Base-by-base conservation (phyloP, 495 filamentous ascomycete genomes). In the Talaromyces ruber region DNA sequence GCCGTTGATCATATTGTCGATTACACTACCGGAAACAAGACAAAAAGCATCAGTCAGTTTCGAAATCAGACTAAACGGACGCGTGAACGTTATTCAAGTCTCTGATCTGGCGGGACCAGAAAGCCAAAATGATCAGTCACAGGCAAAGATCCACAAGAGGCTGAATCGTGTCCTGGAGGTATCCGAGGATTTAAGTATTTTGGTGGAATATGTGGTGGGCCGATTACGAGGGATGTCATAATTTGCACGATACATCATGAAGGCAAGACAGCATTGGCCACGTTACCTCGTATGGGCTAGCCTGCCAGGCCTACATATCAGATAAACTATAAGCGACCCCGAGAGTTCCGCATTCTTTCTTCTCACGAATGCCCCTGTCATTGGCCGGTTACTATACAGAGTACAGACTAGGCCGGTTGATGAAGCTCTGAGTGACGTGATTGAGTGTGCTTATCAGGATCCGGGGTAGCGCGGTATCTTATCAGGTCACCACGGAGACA, bases 51-150 rank as follows among this genome's bases (percentile, higher is more conserved):
- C 76, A 2, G 66, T 80, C 25, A 71, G 72, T 58, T 77, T 92
- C 29, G 84, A 86, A 64, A 79, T 91, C 25, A 81, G 82, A 18
- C 72, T 82, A 43, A 87, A 88, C 64, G 88, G 85, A 1, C 75
- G 74, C 3, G 77, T 91, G 16, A 71, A 76, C 0, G 72, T 80
- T 4, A 67, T 77, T 28, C 72, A 79, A 21, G 68, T 73, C 9
- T 61, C 74, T 18, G 74, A 75, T 9, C 59, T 72, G 45, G 59
- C 63, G 51, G 51, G 26, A 39, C 34, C 14, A 14, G 34, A 39
- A 14, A 28, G 26, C 51, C 21, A 54, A 28, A 26, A 54, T 54
- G 51, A 28, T 5, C 22, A 26, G 51, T 28, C 26, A n/a, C 62
- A 72, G 45, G 66, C 70, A 66, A 73, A 78, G 62, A 57, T 74